Conservation (phyloP, 2,329 filamentous ascomycete species). For the Talaromyces sp. region DNA sequence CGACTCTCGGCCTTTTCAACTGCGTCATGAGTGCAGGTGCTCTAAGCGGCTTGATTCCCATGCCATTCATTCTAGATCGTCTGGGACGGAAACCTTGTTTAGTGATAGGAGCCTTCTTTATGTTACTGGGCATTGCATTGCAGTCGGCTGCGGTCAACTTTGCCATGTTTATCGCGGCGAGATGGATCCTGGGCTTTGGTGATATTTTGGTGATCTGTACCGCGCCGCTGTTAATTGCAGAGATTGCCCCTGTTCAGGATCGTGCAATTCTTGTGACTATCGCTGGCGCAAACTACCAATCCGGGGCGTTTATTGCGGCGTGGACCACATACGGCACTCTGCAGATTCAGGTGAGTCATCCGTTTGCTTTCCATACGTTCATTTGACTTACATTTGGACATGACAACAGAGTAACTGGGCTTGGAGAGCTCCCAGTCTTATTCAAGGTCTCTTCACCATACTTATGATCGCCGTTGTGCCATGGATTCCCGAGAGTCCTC, state of each 20-base stretch:
- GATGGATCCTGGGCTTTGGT: slow-evolving; percentile 27
- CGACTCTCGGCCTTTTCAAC: slow-evolving; percentile 44
- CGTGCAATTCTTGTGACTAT: slow-evolving; percentile 24
- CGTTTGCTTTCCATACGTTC: not conserved
- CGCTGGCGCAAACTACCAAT: slow-evolving; percentile 22
- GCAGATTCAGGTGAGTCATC: slow-evolving; percentile 20
- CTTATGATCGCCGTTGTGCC: slow-evolving; percentile 16
- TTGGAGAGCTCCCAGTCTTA: slow-evolving; percentile 23
- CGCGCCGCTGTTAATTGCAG: slow-evolving; percentile 25
- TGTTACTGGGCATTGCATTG: slow-evolving; percentile 44
- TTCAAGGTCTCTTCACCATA: slow-evolving; percentile 23
- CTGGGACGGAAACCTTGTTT: slow-evolving; percentile 46
- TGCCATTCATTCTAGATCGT: slow-evolving; percentile 46
- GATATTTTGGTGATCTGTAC: slow-evolving; percentile 22
- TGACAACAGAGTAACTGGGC: slow-evolving; percentile 20
- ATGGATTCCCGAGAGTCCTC: slow-evolving; percentile 49
- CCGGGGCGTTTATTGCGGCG: slow-evolving; percentile 23
- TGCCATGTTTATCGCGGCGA: slow-evolving; percentile 26
- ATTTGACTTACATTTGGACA: not conserved
- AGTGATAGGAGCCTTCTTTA: slow-evolving; percentile 46
- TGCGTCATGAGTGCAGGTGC: slow-evolving; percentile 41
- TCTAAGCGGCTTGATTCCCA: slow-evolving; percentile 42
- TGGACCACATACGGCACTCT: slow-evolving; percentile 21
- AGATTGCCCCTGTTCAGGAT: slow-evolving; percentile 26
- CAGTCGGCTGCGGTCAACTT: slow-evolving; percentile 26